Percentiles rank a stretch among this genome's conserved stretches.
phyloP scores from a whole-genome alignment of 2,329 filamentous ascomycete species.

The Keithomyces neogunnii region DNA sequence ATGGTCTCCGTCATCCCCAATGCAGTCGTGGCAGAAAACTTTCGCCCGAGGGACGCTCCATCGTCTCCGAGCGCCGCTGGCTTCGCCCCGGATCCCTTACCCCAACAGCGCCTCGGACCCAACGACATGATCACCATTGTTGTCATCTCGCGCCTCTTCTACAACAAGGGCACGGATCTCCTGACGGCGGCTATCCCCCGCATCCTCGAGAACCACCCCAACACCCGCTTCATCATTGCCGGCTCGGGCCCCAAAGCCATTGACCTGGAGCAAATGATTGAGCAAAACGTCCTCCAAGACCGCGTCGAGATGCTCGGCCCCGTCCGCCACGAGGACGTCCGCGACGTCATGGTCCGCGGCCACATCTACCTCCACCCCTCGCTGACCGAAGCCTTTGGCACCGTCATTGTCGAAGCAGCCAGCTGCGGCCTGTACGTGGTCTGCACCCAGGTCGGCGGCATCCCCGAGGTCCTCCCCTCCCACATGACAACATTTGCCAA shows the following conservation, averaged over 20 bases:
- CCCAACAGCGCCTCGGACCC: slow-evolving; percentile 60
- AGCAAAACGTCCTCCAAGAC: slow-evolving; percentile 88
- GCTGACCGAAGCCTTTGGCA: slow-evolving; percentile 93
- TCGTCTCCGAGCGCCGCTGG: slow-evolving; percentile 18
- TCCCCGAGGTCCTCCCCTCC: slow-evolving; percentile 87
- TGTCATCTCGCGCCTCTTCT: slow-evolving; percentile 93
- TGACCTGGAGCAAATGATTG: slow-evolving; percentile 95
- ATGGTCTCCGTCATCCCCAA: slow-evolving; percentile 99
- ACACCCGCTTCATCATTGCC: slow-evolving; percentile 94
- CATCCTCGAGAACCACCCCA: slow-evolving; percentile 80
- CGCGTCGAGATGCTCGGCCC: slow-evolving; percentile 87
- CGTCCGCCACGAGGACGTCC: slow-evolving; percentile 89
- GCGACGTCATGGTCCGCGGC: slow-evolving; percentile 93
- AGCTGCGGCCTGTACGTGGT: slow-evolving; percentile 95
- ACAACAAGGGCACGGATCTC: slow-evolving; percentile 96
- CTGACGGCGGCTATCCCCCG: slow-evolving; percentile 93
- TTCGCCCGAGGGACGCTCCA: slow-evolving; percentile 54
- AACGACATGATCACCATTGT: slow-evolving; percentile 91
- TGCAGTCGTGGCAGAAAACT: slow-evolving; percentile 93
- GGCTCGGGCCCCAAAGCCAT: slow-evolving; percentile 95
- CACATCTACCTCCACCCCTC: slow-evolving; percentile 96
- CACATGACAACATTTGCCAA: slow-evolving; percentile 98
- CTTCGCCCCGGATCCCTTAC: slow-evolving; percentile 40
- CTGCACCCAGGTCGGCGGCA: slow-evolving; percentile 91
- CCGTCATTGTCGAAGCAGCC: slow-evolving; percentile 94